These are phyloP conservation scores for Apostasia shenzhenica DNA, from an alignment of 106 monocot species.

Conservation along the genomic window DNA sequence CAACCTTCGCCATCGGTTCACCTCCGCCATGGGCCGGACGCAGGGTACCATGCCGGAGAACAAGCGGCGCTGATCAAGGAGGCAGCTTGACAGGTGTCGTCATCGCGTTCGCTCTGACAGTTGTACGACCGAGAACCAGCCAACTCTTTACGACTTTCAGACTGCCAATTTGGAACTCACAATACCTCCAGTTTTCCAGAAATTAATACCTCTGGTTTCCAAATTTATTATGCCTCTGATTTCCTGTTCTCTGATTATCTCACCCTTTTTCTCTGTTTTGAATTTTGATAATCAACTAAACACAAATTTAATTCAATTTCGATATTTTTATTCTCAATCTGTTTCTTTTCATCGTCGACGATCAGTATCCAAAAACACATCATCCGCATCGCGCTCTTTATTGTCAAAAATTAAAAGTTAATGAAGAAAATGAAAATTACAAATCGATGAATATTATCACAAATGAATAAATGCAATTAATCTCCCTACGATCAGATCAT, in stretches of 20 bases:
- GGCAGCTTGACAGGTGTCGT: not conserved
- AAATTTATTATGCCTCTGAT: not conserved
- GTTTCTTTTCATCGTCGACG: too few species aligned
- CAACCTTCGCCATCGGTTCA: not conserved
- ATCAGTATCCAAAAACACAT: too few species aligned
- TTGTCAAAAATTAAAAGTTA: too few species aligned
- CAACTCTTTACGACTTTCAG: not conserved
- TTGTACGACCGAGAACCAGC: not conserved
- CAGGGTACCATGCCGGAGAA: not conserved
- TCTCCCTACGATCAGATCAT: too few species aligned
- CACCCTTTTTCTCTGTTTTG: too few species aligned
- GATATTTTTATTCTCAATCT: too few species aligned
- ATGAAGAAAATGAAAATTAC: too few species aligned
- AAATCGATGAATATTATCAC: too few species aligned
- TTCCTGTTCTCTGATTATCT: too few species aligned
- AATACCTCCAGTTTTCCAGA: not conserved
- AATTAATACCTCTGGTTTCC: not conserved
- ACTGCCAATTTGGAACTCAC: not conserved
- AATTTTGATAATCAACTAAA: not conserved
- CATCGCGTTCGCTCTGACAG: not conserved
- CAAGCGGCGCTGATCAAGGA: slow-evolving; percentile 4
- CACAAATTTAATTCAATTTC: not conserved
- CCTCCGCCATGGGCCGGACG: not conserved
- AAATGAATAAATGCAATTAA: not conserved
- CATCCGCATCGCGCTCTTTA: too few species aligned